Conservation (phyloP, 352 stramenopile genomes). For the Phytophthora idaei region DNA sequence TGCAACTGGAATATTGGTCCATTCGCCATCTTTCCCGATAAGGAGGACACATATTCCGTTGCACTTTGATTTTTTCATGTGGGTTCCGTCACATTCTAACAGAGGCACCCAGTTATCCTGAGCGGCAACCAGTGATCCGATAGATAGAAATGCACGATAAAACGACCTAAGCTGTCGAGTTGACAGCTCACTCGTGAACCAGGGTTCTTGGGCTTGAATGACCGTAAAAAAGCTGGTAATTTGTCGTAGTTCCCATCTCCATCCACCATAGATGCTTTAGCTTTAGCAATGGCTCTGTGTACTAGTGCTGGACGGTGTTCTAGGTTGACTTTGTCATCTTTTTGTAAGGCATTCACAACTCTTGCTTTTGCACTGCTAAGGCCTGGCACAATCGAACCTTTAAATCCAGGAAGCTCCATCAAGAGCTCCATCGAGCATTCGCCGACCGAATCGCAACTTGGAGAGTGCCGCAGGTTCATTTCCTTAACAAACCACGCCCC, state of each 20-base stretch:
- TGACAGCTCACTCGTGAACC: slow-evolving; percentile 1
- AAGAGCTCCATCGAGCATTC: not conserved
- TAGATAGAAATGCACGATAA: slow-evolving; percentile 4
- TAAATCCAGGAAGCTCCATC: slow-evolving; percentile 4
- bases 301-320: slow-evolving; percentile 1
- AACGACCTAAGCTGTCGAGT: slow-evolving; percentile 10
- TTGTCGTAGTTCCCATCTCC: slow-evolving; percentile 1
- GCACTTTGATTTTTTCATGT: slow-evolving; percentile 10
- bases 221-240: slow-evolving; percentile 2
- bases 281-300: not conserved
- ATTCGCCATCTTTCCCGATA: slow-evolving; percentile 6
- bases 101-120: slow-evolving; percentile 16
- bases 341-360: not conserved
- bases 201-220: not conserved
- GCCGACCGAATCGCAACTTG: not conserved
- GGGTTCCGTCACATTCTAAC: slow-evolving; percentile 9
- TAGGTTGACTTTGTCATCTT: slow-evolving; percentile 6
- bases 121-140: not conserved
- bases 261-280: not conserved
- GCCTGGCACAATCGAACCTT: slow-evolving; percentile 1
- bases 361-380: slow-evolving; percentile 2
- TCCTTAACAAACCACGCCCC: slow-evolving; percentile 6
- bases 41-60: slow-evolving; percentile 10
- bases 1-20: slow-evolving; percentile 3
- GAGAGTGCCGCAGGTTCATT: not conserved